These are phyloP conservation scores for Parathielavia hyrcaniae DNA, from an alignment of 495 filamentous ascomycete genomes.

Conservation along the genomic window DNA sequence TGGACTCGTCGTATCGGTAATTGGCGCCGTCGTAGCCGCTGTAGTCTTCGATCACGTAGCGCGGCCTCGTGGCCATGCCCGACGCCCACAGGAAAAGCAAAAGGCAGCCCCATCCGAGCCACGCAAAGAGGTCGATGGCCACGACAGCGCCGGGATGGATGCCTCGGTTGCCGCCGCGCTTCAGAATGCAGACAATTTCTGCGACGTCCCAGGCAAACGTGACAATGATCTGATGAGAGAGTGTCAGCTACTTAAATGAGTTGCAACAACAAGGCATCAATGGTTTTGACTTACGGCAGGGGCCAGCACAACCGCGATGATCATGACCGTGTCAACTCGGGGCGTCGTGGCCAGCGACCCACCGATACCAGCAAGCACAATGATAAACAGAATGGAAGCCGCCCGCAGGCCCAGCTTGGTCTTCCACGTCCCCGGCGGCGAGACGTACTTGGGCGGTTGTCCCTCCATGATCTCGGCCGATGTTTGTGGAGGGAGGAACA, in stretches of 20 bases:
- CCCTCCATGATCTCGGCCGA: too few relatives aligned
- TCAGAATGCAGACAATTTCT: conserved; percentile 18
- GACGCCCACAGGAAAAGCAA: neutral
- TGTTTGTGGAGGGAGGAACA: too few relatives aligned
- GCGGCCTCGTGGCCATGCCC: neutral
- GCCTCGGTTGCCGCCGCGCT: conserved; percentile 17
- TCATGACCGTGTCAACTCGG: neutral
- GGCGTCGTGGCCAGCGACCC: neutral
- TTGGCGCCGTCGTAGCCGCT: neutral
- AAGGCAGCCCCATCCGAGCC: conserved; percentile 17
- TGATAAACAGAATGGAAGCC: neutral
- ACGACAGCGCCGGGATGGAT: conserved; percentile 25
- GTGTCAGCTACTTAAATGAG: neutral
- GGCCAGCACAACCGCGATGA: neutral
- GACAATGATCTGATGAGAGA: neutral
- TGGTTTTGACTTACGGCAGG: neutral
- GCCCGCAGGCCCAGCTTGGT: conserved; percentile 4
- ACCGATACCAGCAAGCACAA: neutral
- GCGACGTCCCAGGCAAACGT: conserved; percentile 18
- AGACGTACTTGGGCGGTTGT: conserved; percentile 13
- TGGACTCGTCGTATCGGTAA: neutral
- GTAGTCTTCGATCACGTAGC: neutral
- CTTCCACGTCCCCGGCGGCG: conserved; percentile 10
- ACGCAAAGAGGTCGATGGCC: conserved; percentile 23
- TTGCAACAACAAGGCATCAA: too few relatives aligned